Base-by-base conservation (phyloP, 2,329 filamentous ascomycete genomes). In the Phyllosticta ampelicida region DNA sequence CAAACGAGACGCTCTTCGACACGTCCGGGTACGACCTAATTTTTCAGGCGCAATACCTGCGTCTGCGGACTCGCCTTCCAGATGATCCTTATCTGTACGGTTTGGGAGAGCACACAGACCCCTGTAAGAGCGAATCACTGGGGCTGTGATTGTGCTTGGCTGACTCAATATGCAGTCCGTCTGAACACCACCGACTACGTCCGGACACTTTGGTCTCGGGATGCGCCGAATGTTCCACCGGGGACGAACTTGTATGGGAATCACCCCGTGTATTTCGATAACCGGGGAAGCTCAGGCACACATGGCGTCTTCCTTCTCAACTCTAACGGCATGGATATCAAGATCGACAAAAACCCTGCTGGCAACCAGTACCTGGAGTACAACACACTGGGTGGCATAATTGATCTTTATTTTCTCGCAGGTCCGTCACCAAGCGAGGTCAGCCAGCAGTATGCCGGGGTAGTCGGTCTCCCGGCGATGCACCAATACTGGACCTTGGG, bases 21-120 rank as follows among this genome's bases (percentile, higher is more conserved):
- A 88, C 86, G 0, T 82, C 83, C 0, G 84, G 79, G 0, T 80
- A 81, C 3, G 75, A 77, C 9, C 73, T 94, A 10, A 76, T 94
- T 50, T 94, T 90, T 64, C 85, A 94, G 72, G 83, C 82, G 10
- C 88, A 94, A 70, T 94, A 90, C 65, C 71, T 94, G 21, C 82
- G 85, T 19, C 76, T 92, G 60, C 80, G 86, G 50, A 91, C 88
- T 1, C 80, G 77, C 61, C 76, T 94, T 10, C 87, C 89, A 0
- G 70, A 80, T 0, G 75, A 83, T 56, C 86, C 87, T 0, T 82
- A 86, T 64, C 74, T 94, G 5, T 94, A 94, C 67, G 89, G 89
- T 0, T 77, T 92, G 1, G 89, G 89, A 36, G 88, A 92, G 71
- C 86, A 90, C 68, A 85, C 81, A 2, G 87, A 91, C 63, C 77